Percentiles rank a stretch among this genome's conserved stretches.
phyloP scores from a whole-genome alignment of 1,139 yeast species.

The Blastobotrys indianensis region DNA sequence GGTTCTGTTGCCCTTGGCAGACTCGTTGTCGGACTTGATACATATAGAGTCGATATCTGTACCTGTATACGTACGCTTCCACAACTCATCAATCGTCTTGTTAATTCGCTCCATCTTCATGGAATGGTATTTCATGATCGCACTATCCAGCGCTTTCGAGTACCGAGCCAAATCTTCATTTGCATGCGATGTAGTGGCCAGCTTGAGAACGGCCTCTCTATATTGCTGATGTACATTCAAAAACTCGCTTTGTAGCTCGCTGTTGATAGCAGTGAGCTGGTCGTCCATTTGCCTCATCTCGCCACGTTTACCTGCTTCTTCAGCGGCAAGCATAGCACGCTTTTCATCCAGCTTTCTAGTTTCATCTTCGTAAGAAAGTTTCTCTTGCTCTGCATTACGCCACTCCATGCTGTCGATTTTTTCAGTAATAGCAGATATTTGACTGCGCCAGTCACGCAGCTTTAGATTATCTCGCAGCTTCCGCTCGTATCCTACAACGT shows the following conservation, averaged over 20 bases:
- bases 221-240: slow-evolving; percentile 58
- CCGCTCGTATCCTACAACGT: slow-evolving; percentile 49
- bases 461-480: slow-evolving; percentile 52
- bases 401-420: slow-evolving; percentile 43
- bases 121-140: slow-evolving; percentile 90
- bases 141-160: slow-evolving; percentile 80
- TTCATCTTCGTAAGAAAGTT: slow-evolving; percentile 57
- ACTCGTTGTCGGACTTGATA: slow-evolving; percentile 74
- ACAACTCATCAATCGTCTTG: slow-evolving; percentile 75
- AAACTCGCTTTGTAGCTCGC: slow-evolving; percentile 55
- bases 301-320: slow-evolving; percentile 74
- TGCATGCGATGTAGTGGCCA: slow-evolving; percentile 73
- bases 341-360: slow-evolving; percentile 49
- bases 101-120: slow-evolving; percentile 92
- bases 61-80: slow-evolving; percentile 93
- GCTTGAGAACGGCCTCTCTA: slow-evolving; percentile 64
- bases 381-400: slow-evolving; percentile 57
- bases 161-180: slow-evolving; percentile 80
- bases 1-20: slow-evolving; percentile 52
- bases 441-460: slow-evolving; percentile 38
- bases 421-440: slow-evolving; percentile 33
- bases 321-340: slow-evolving; percentile 55
- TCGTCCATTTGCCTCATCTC: slow-evolving; percentile 79
- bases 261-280: slow-evolving; percentile 51
- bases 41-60: slow-evolving; percentile 91